Evolutionary conservation across 2,329 filamentous ascomycete species (phyloP), one percentile per base, ranked within the genome.

Genomic region (Colletotrichum sp.): DNA sequence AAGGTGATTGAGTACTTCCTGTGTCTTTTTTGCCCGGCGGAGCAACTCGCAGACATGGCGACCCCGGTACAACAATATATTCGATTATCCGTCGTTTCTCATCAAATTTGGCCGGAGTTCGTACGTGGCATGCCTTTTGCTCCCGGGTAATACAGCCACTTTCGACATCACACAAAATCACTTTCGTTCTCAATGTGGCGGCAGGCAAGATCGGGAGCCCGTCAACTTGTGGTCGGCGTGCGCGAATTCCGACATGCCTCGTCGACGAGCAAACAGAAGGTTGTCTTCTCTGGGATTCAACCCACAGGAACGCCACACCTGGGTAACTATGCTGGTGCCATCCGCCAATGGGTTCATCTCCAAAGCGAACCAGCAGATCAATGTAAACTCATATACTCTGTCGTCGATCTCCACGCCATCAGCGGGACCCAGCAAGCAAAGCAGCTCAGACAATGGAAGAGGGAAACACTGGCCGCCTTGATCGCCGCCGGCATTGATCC

Each of bases 251-350:
- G 38, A 12, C 73, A 73, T 32, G 38, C 61, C 21, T 18, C 55
- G 18, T 77, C 73, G 2, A 77, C 65, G 18, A 21, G 60, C 26
- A 55, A 58, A 13, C 70, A 28, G 6, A 73, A 88, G 71, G 88
- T 94, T 75, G 91, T 98, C 80, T 98, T 99, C 88, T 98, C 97
- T 5, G 97, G 96, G 69, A 99, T 99, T 80, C 97, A 99, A 84
- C 97, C 97, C 21, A 99, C 97, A 0, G 97, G 96, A 43, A 90
- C 97, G 28, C 97, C 97, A 16, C 97, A 99, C 83, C 87, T 99
- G 34, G 97, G 97, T 71, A 99, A 99, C 86, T 99, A 98, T 84
- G 90, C 98, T 13, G 97, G 97, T 30, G 97, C 97, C 18, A 87
- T 99, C 71, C 91, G 92, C 66, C 92, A 95, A 88, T 99, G 97